Evolutionary conservation across 331 rosid species (phyloP).

Genomic region (Prunus yedoensis): DNA sequence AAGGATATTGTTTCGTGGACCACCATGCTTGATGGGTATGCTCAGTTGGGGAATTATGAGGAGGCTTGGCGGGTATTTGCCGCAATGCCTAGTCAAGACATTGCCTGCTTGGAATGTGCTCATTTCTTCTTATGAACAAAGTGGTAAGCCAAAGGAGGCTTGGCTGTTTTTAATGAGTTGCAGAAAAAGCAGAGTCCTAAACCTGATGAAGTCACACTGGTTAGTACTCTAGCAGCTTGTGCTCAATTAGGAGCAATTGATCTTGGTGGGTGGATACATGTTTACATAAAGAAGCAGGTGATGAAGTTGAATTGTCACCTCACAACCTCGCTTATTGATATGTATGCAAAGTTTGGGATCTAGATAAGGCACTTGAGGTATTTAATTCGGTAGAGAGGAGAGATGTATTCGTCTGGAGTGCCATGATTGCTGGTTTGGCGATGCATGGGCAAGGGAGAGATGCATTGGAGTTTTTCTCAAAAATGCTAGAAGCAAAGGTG

Average conservation of each 20-base stretch:
- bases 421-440: conserved; percentile 63
- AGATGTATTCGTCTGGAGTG: conserved; percentile 68
- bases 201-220: conserved; percentile 59
- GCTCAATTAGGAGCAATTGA: conserved; percentile 63
- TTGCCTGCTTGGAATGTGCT: conserved; percentile 66
- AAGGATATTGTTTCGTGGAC: conserved; percentile 69
- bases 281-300: conserved; percentile 46
- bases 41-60: conserved; percentile 46
- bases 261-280: conserved; percentile 60
- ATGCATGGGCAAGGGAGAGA: conserved; percentile 63
- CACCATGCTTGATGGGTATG: conserved; percentile 61
- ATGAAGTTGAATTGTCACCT: conserved; percentile 46
- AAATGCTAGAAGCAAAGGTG: conserved; percentile 51
- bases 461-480: conserved; percentile 47
- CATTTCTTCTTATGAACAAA: conserved; percentile 58
- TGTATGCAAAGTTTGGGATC: conserved; percentile 64
- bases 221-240: conserved; percentile 55
- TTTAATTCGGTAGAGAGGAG: conserved; percentile 37
- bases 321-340: conserved; percentile 54
- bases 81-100: conserved; percentile 47
- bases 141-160: conserved; percentile 62
- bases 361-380: conserved; percentile 52
- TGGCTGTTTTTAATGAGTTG: conserved; percentile 50
- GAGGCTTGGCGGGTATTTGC: conserved; percentile 39
- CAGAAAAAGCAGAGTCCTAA: conserved; percentile 42